Evolutionary conservation across 2,329 filamentous ascomycete species (phyloP), one percentile per base, ranked within the genome.

Genomic region (Rachicladosporium sp.): DNA sequence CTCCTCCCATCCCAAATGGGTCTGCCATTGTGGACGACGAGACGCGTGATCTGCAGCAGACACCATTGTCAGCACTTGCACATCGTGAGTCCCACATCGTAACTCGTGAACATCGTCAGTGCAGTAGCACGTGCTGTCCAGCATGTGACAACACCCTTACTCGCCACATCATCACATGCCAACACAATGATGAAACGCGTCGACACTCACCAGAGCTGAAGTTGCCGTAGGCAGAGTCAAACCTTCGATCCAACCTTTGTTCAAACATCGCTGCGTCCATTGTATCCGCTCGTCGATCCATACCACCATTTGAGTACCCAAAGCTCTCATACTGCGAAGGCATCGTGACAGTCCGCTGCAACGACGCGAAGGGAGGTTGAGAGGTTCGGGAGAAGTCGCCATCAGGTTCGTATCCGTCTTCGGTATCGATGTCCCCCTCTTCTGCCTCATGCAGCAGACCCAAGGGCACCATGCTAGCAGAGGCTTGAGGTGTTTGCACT

Each of bases 1-100:
- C 10, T 71, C 69, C 33, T 73, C 71, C 54, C 83, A 82, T 1
- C 74, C 77, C n/a, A 78, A 68, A 4, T 78, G 77, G 49, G 73
- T 81, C 48, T 82, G 79, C 81, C 81, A 87, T 45, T 76, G 73
- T 19, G 53, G 46, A 31, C 55, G 54, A 36, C 52, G 50, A 10
- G 36, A 45, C 11, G 50, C 43, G 13, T 46, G 46, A 36, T 57
- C 54, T 56, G 42, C 15, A 19, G 15, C 15, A 37, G 9, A n/a
- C n/a, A 15, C 33, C 12, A 31, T 10, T 37, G 27, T 42, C 34
- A 43, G 40, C 37, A 31, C 19, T 19, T 27, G 30, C 10, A 32
- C 30, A 32, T 32, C 30, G 11, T 21, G 10, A 11, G 35, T 21
- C 19, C 27, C 13, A 7, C 11, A 11, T n/a, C 33, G n/a, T 7